phyloP scores from a whole-genome alignment of 306 rosid species.

The Pyrus communis region DNA sequence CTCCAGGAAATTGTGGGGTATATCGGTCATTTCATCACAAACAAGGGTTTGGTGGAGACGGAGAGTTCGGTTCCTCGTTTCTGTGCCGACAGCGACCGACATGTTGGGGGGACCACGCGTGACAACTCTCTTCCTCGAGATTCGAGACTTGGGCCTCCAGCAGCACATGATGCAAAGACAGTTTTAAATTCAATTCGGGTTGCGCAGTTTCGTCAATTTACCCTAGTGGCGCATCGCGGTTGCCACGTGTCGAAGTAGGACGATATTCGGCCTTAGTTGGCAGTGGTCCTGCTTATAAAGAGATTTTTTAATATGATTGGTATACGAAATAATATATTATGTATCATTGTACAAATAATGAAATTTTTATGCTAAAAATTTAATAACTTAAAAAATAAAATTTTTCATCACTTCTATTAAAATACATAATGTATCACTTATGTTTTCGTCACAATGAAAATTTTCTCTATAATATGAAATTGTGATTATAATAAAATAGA shows the following conservation, averaged over 20 bases:
- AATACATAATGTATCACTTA: fast-evolving
- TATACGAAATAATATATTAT: fast-evolving
- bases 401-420: too few species aligned
- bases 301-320: too few species aligned
- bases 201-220: not conserved
- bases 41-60: not conserved
- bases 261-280: not conserved
- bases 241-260: not conserved
- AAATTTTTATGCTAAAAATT: too few species aligned
- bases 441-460: too few species aligned
- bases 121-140: not conserved
- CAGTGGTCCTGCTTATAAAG: too few species aligned
- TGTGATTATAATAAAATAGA: too few species aligned
- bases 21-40: not conserved
- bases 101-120: slow-evolving; percentile 12
- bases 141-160: not conserved
- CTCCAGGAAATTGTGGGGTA: not conserved
- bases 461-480: too few species aligned
- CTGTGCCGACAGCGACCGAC: slow-evolving; percentile 29
- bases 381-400: too few species aligned
- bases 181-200: not conserved
- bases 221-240: too few species aligned
- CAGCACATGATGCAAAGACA: slow-evolving; percentile 25
- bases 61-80: not conserved
- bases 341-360: fast-evolving